phyloP scores from a whole-genome alignment of 257 asterid genomes.

The Paraleonurus japonicus region DNA sequence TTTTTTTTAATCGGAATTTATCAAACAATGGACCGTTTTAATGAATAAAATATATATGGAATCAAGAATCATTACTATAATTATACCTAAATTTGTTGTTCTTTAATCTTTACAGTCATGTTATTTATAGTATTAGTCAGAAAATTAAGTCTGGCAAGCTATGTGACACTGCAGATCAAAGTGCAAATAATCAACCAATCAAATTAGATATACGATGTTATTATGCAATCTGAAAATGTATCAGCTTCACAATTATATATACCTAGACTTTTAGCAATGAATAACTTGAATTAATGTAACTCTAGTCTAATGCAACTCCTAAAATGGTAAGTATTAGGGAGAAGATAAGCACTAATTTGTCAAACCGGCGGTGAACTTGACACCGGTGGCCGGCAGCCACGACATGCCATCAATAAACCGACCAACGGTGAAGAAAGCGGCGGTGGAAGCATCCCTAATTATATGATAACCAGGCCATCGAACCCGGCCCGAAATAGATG shows the following conservation, averaged over 20 bases:
- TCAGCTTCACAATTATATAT: neutral
- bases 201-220: neutral
- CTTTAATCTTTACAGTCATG: neutral
- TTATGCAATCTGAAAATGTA: neutral
- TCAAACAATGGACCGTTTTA: no score
- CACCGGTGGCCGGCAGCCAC: constrained; percentile 88
- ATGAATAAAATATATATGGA: neutral
- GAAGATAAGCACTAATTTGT: constrained; percentile 27
- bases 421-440: constrained; percentile 61
- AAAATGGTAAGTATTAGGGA: neutral
- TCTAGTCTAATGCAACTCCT: neutral
- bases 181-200: neutral
- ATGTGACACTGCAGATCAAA: neutral
- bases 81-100: neutral
- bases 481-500: constrained; percentile 57
- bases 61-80: neutral
- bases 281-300: neutral
- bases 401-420: constrained; percentile 77
- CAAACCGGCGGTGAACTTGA: constrained; percentile 67
- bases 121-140: no score
- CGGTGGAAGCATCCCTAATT: constrained; percentile 60
- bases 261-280: neutral
- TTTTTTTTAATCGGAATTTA: no score
- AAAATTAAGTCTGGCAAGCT: no score
- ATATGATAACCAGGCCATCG: constrained; percentile 82